These are phyloP conservation scores for Coniosporium tulheliwenetii DNA, from an alignment of 2,329 filamentous ascomycete species.

Conservation along the genomic window DNA sequence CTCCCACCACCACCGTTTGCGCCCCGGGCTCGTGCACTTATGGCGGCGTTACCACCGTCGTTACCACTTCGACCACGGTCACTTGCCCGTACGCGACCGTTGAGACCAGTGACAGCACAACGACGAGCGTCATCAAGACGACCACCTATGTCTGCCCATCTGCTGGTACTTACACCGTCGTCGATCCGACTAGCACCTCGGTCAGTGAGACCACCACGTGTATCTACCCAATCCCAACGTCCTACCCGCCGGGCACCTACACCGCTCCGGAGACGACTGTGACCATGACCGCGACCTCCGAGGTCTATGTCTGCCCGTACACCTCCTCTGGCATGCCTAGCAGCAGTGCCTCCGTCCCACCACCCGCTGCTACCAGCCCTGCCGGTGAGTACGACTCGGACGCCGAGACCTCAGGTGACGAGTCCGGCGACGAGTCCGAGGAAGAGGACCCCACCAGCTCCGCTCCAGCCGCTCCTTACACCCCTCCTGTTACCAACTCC, in stretches of 20 bases:
- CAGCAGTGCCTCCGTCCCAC: too few species aligned
- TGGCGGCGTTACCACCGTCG: slow-evolving; percentile 58
- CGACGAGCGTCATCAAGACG: slow-evolving; percentile 51
- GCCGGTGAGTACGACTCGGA: too few species aligned
- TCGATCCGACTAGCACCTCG: slow-evolving; percentile 50
- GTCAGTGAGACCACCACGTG: slow-evolving; percentile 21
- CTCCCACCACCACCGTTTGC: slow-evolving; percentile 44
- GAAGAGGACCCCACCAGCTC: too few species aligned
- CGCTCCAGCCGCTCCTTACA: too few species aligned
- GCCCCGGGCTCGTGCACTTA: slow-evolving; percentile 51
- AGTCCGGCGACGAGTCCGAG: too few species aligned
- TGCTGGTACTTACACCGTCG: slow-evolving; percentile 55
- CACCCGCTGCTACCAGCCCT: too few species aligned
- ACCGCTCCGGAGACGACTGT: slow-evolving; percentile 49
- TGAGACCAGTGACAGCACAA: slow-evolving; percentile 38
- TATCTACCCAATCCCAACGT: slow-evolving; percentile 50
- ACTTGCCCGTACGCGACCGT: slow-evolving; percentile 55
- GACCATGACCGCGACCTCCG: slow-evolving; percentile 53
- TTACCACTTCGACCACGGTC: slow-evolving; percentile 49
- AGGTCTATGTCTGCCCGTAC: slow-evolving; percentile 58
- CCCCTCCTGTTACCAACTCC: slow-evolving; percentile 5
- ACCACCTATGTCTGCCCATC: slow-evolving; percentile 61
- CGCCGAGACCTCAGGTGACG: too few species aligned
- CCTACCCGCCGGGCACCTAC: slow-evolving; percentile 56
- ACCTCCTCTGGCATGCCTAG: slow-evolving; percentile 14